A percentile compares a stretch with the other conserved stretches of the same genome.
phyloP scores from a whole-genome alignment of 805 yeast species.

The Candida michaelii region DNA sequence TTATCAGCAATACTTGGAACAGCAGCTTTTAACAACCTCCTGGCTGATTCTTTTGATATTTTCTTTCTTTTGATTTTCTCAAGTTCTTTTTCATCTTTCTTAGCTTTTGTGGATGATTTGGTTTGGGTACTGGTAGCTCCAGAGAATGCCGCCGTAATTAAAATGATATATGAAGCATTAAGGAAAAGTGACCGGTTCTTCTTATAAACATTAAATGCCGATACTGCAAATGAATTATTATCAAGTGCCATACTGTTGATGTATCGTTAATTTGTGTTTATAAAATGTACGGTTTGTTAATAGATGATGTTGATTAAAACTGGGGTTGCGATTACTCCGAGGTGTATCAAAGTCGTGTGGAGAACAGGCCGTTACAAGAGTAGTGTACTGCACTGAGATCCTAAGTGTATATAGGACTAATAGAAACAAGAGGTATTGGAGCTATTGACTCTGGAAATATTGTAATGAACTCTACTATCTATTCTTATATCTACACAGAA shows the following conservation, averaged over 20 bases:
- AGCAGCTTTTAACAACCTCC: slow-evolving; percentile 33
- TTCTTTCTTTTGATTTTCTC: slow-evolving; percentile 22
- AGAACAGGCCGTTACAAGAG: too few species aligned
- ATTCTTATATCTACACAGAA: too few species aligned
- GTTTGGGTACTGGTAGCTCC: slow-evolving; percentile 36
- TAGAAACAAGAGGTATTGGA: too few species aligned
- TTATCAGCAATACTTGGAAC: slow-evolving; percentile 30
- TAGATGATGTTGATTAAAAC: background rate
- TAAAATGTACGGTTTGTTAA: too few species aligned
- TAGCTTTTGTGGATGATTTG: slow-evolving; percentile 8
- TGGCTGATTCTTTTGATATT: slow-evolving; percentile 29
- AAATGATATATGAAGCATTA: slow-evolving; percentile 41
- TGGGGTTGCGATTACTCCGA: slow-evolving; percentile 7
- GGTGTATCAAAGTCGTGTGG: background rate
- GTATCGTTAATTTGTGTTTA: background rate
- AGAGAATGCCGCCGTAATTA: slow-evolving; percentile 43
- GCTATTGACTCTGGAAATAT: too few species aligned
- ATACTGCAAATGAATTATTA: slow-evolving; percentile 21
- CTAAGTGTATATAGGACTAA: background rate
- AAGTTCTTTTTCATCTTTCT: slow-evolving; percentile 7
- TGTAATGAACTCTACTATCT: too few species aligned
- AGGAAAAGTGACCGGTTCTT: slow-evolving; percentile 40
- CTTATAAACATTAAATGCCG: slow-evolving; percentile 35
- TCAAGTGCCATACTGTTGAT: slow-evolving; percentile 1
- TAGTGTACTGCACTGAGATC: too few species aligned